Base-by-base conservation (phyloP, 805 yeast species). In the Nematodospora valgi region DNA sequence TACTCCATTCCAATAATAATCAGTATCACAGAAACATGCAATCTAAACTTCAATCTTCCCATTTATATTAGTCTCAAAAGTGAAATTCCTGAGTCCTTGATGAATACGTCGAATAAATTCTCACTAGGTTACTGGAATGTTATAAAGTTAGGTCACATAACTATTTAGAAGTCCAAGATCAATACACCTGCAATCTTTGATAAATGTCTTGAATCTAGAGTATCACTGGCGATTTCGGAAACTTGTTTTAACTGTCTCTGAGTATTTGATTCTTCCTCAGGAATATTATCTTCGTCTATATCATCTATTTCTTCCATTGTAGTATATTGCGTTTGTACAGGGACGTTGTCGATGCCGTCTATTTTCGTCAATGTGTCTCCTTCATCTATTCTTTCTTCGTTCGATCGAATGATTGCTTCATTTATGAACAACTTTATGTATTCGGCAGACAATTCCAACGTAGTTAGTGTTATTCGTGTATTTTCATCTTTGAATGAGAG, bases 331-430 rank as follows among this genome's bases (percentile, higher is more conserved):
- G 26, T 35, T n/a, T 39, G 43, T 10, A 32, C 42, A 23, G 40
- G 39, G 2, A 56, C 43, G 20, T 51, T 55, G 37, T 61, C 69
- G 10, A 62, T 60, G 2, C 62, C 64, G 40, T 63, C 70, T 1
- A 58, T 58, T 11, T 43, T 47, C n/a, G 28, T 25, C 11, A 45
- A 20, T 2, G 53, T 34, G 15, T 49, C 57, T 4, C 53, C 51
- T 27, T 66, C 70, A 11, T 49, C 42, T 8, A 56, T 26, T 22
- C 79, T 48, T 31, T 70, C 76, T 39, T 76, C 80, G 43, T 78
- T 76, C 7, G 84, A 70, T 38, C 86, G 48, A 5, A 70, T 48
- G 2, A 78, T 64, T 0, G 84, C 84, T 50, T 79, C 86, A 30
- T 68, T 65, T 11, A 80, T 68, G 47, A 79, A 79, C 49, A 78